Base-by-base conservation (phyloP, 805 yeast genomes). In the Suhomyces tanzawaensis region DNA sequence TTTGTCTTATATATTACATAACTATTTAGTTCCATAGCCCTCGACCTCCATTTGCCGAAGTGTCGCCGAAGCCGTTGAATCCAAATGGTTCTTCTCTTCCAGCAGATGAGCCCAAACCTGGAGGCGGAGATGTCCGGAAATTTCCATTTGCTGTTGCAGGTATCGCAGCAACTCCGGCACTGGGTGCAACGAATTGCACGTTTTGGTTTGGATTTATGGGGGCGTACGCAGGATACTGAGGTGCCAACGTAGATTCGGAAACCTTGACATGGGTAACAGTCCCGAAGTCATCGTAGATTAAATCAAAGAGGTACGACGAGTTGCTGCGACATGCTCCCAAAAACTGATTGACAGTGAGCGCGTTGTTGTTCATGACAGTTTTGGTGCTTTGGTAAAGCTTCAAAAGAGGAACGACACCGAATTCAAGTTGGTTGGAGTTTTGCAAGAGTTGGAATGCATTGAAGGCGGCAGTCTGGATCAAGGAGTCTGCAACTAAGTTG, bases 201-300 rank as follows among this genome's bases (percentile, higher is more conserved):
- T 7, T 7, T 9, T 21, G 23, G 7, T 7, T 7, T 7, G 23
- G 23, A 7, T 9, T 9, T 7, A 21, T 7, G 8, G 8, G 8
- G 9, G 23, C 23, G 23, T 21, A 21, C 24, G 11, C 24, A 7
- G 24, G 24, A 11, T 7, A 11, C 27, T 24, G 14, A 8, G 27
- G 27, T 9, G 27, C 7, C n/a, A n/a, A n/a, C 7, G 23, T 7
- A 7, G 27, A 9, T 12, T 31, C 37, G 4, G 41, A 42, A 15
- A 60, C 60, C 45, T 68, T 66, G 25, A 74, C 58, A 45, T 64
- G 71, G 7, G 66, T 61, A 3, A 74, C 72, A n/a, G 59, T 62
- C 1, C 74, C 73, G 29, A 64, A 54, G 39, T 72, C 74, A 44
- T 74, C 78, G 47, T 66, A 69, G 16, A 67, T 47, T 29, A 72